Conservation (phyloP, 257 asterid species). For the Ilex aquifolium region DNA sequence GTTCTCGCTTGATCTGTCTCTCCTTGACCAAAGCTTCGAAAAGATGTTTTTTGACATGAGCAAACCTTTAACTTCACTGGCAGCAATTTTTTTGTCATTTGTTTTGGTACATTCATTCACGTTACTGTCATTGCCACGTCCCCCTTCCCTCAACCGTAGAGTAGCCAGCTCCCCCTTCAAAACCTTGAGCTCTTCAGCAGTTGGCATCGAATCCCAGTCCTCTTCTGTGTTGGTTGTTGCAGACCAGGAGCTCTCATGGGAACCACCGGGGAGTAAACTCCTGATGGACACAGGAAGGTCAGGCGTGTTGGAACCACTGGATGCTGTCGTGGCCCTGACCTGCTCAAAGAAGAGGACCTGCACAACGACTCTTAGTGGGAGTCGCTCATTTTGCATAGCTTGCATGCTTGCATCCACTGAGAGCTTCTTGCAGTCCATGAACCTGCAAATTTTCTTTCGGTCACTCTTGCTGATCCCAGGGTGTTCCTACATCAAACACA, state of each 20-base stretch:
- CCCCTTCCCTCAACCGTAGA: slow-evolving; percentile 38
- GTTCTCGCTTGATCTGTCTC: slow-evolving; percentile 57
- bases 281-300: slow-evolving; percentile 38
- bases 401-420: slow-evolving; percentile 71
- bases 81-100: slow-evolving; percentile 33
- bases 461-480: slow-evolving; percentile 63
- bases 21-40: slow-evolving; percentile 66
- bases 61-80: slow-evolving; percentile 40
- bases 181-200: slow-evolving; percentile 60
- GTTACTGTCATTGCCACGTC: slow-evolving; percentile 9
- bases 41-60: slow-evolving; percentile 38
- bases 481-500: slow-evolving; percentile 44
- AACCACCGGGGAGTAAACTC: slow-evolving; percentile 42
- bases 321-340: slow-evolving; percentile 37
- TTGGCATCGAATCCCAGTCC: slow-evolving; percentile 67
- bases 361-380: slow-evolving; percentile 67
- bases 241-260: slow-evolving; percentile 70
- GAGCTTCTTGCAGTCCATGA: slow-evolving; percentile 73
- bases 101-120: slow-evolving; percentile 19
- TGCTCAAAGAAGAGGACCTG: slow-evolving; percentile 84
- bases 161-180: slow-evolving; percentile 52
- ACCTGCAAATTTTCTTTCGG: slow-evolving; percentile 57
- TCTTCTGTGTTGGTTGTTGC: slow-evolving; percentile 74
- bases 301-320: slow-evolving; percentile 41
- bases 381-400: slow-evolving; percentile 78